Conservation (phyloP, 306 rosid species). For the Cucurbita argyrosperma region DNA sequence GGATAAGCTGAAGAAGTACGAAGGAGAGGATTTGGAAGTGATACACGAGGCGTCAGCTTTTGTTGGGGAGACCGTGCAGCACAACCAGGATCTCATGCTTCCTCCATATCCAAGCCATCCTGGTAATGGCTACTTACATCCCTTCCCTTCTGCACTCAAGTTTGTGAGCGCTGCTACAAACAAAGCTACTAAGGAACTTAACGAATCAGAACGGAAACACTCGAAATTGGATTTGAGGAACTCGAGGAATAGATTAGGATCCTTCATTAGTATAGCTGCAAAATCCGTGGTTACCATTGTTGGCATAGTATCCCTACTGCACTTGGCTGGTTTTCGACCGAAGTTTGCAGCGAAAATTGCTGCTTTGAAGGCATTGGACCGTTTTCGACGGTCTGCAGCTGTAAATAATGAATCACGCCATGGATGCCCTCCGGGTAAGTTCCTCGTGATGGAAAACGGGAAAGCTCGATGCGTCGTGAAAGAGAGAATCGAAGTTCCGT, state of each 20-base stretch:
- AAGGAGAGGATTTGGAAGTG: conserved; percentile 69
- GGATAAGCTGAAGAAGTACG: conserved; percentile 58
- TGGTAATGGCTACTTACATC: conserved; percentile 33
- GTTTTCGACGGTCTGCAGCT: conserved; percentile 22
- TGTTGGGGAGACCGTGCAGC: conserved; percentile 78
- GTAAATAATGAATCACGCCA: conserved; percentile 15
- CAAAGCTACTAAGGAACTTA: conserved; percentile 21
- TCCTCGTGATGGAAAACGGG: conserved; percentile 52
- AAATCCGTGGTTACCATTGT: conserved; percentile 50
- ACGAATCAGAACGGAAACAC: conserved; percentile 18
- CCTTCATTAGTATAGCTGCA: conserved; percentile 37
- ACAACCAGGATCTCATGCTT: conserved; percentile 59
- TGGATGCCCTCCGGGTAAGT: conserved; percentile 67
- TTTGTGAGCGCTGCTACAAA: conserved; percentile 21
- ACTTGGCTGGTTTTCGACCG: conserved; percentile 59
- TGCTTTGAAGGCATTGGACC: conserved; percentile 16
- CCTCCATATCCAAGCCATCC: conserved; percentile 78
- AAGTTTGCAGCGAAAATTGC: conserved; percentile 23
- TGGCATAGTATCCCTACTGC: conserved; percentile 55
- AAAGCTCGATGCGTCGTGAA: conserved; percentile 80
- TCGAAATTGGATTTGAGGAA: conserved; percentile 18
- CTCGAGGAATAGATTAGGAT: conserved; percentile 35
- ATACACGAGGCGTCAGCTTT: conserved; percentile 78
- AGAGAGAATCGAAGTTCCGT: conserved; percentile 94
- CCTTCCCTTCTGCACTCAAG: conserved; percentile 26